phyloP scores from a whole-genome alignment of 192 early-diverging fungal species.

The Rhizophagus clarus region DNA sequence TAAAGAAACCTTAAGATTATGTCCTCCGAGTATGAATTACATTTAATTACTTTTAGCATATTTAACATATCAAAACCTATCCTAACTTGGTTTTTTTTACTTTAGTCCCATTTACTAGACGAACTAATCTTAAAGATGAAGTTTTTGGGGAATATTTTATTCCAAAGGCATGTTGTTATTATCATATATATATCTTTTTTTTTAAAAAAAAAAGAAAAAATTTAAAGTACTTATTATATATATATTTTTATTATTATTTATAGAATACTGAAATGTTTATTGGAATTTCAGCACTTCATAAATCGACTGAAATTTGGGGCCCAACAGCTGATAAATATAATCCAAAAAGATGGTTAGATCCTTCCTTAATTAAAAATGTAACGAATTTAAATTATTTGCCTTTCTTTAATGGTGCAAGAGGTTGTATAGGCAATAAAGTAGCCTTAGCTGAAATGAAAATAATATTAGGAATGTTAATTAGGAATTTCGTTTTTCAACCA shows the following conservation, averaged over 20 bases:
- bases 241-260: no score
- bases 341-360: conserved; percentile 57
- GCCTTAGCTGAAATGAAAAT: conserved; percentile 60
- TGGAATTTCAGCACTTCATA: background rate
- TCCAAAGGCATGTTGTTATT: conserved; percentile 52
- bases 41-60: background rate
- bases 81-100: background rate
- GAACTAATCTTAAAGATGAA: conserved; percentile 41
- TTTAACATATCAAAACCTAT: background rate
- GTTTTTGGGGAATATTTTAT: conserved; percentile 46
- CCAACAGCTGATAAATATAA: conserved; percentile 45
- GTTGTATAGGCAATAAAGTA: conserved; percentile 61
- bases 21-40: conserved; percentile 38
- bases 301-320: background rate
- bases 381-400: conserved; percentile 40
- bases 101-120: conserved; percentile 41
- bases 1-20: conserved; percentile 52
- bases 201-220: no score
- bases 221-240: background rate
- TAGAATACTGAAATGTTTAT: background rate
- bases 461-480: conserved; percentile 34
- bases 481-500: conserved; percentile 9
- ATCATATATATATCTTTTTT: background rate
- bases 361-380: conserved; percentile 30
- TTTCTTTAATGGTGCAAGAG: conserved; percentile 52